These are phyloP conservation scores for Scedosporium dehoogii DNA, from an alignment of 2,329 filamentous ascomycete genomes.

Conservation along the genomic window DNA sequence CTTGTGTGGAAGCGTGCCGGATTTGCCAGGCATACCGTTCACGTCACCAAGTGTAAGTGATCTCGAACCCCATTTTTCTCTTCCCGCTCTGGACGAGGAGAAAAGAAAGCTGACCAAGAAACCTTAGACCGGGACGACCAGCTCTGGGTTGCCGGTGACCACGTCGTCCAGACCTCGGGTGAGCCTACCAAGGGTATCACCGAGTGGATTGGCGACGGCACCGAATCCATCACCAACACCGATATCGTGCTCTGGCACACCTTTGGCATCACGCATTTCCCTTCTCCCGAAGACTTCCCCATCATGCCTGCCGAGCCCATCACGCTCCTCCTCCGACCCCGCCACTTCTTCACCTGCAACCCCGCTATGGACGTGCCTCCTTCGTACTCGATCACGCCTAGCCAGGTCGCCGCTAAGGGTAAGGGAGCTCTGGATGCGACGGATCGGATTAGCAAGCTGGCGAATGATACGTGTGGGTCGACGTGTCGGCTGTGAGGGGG, in stretches of 20 bases:
- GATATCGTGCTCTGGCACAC: constrained; percentile 95
- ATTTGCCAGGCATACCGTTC: constrained; percentile 77
- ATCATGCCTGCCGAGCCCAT: constrained; percentile 86
- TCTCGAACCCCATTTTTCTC: too few species aligned
- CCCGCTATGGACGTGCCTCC: constrained; percentile 75
- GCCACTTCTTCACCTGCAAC: constrained; percentile 76
- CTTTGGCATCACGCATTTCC: constrained; percentile 85
- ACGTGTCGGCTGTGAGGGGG: too few species aligned
- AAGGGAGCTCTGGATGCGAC: constrained; percentile 17
- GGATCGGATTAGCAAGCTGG: too few species aligned
- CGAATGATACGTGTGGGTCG: too few species aligned
- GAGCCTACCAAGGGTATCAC: constrained; percentile 65
- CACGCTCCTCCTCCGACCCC: constrained; percentile 65
- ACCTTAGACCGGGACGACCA: constrained; percentile 63
- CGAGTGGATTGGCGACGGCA: constrained; percentile 65
- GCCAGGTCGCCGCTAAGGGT: constrained; percentile 45
- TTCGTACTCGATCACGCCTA: constrained; percentile 63
- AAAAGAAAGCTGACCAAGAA: neutral
- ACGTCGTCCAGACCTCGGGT: constrained; percentile 80
- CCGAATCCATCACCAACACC: constrained; percentile 62
- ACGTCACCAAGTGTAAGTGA: constrained; percentile 75
- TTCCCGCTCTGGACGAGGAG: neutral
- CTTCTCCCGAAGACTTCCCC: constrained; percentile 81
- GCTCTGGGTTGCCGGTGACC: constrained; percentile 74
- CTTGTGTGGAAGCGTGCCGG: constrained; percentile 85